A percentile compares a stretch with the other conserved stretches of the same genome.
Conservation (phyloP, 2,329 filamentous ascomycete genomes). For the Aspergillus caelatus region DNA sequence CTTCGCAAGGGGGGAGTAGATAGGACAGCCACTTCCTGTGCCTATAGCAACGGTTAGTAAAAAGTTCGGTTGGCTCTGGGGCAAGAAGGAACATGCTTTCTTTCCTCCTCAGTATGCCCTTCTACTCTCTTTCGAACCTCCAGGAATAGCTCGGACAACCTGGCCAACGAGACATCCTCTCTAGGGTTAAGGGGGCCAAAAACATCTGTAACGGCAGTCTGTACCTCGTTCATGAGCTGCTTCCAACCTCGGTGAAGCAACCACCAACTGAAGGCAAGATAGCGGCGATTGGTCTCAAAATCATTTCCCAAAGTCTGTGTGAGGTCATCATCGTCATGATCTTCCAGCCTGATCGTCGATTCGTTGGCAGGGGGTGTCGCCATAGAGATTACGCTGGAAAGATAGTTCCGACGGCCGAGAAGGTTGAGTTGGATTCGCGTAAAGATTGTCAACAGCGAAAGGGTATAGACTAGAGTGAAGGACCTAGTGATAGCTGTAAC, state of each 20-base stretch:
- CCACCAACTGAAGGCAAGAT: conserved; percentile 98
- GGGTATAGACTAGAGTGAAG: conserved; percentile 88
- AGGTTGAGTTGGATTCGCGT: conserved; percentile 97
- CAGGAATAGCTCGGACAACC: conserved; percentile 76
- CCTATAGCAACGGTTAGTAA: conserved; percentile 35
- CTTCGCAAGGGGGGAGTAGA: conserved; percentile 75
- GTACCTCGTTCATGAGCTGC: conserved; percentile 77
- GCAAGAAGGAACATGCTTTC: conserved; percentile 47
- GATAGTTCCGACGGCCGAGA: conserved; percentile 89
- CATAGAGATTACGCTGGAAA: conserved; percentile 90
- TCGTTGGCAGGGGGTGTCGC: conserved; percentile 73
- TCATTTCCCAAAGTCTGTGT: conserved; percentile 87
- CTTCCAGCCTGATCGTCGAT: conserved; percentile 83
- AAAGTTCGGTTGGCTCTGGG: conserved; percentile 23
- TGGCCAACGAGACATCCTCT: conserved; percentile 81
- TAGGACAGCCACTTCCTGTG: conserved; percentile 76
- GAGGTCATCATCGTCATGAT: conserved; percentile 90
- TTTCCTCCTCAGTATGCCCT: conserved; percentile 67
- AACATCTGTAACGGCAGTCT: conserved; percentile 81
- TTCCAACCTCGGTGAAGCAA: conserved; percentile 88
- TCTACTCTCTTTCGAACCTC: conserved; percentile 86
- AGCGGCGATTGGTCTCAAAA: conserved; percentile 93
- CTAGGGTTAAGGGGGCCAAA: conserved; percentile 88
- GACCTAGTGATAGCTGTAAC: conserved; percentile 79
- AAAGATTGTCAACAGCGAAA: conserved; percentile 85